Base-by-base conservation (phyloP, 305 asterid species). In the Coffea humblotiana region DNA sequence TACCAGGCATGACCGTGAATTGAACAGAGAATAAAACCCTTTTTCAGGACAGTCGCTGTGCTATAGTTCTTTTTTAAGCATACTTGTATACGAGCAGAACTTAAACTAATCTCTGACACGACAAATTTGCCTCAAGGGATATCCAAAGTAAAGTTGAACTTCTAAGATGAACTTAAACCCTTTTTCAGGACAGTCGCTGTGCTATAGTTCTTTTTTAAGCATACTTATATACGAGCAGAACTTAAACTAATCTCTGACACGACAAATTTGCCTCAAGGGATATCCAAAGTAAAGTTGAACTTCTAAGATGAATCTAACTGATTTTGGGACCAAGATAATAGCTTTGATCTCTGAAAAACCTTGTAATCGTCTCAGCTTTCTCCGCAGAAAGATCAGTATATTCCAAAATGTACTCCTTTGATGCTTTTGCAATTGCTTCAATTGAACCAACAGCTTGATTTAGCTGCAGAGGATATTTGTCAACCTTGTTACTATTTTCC, bases 371-470 rank as follows among this genome's bases (percentile, higher is more conserved):
- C 86, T 96, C 97, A 63, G 98, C 97, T 84, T 92, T 96, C 75
- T 86, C 91, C 6, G 92, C 88, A 18, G 98, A 92, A 77, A 96
- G 98, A 85, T 96, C 98, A 15, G 98, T 94, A 21, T 83, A 88
- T 85, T 90, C 94, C 90, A 92, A 69, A 68, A 96, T 92, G 91
- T 86, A 81, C 68, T 92, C 91, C 86, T 91, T 94, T 45, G 97
- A 90, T 80, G 98, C 92, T 86, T 91, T 91, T 7, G 98, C 93
- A 79, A 96, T 87, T 80, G 98, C 97, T 90, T 92, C 97, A 76
- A 96, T 89, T 86, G 98, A 96, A 82, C 99, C 97, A 78, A 96
- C 87, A 56, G 97, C 97, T 87, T 90, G 97, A 84, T 85, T 84
- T 47, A 96, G 97, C 98, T 96, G 97, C 83, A 81, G 69, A 72